Base-by-base conservation (phyloP, 768 basidiomycete species). In the Russula griseocarnosa region DNA sequence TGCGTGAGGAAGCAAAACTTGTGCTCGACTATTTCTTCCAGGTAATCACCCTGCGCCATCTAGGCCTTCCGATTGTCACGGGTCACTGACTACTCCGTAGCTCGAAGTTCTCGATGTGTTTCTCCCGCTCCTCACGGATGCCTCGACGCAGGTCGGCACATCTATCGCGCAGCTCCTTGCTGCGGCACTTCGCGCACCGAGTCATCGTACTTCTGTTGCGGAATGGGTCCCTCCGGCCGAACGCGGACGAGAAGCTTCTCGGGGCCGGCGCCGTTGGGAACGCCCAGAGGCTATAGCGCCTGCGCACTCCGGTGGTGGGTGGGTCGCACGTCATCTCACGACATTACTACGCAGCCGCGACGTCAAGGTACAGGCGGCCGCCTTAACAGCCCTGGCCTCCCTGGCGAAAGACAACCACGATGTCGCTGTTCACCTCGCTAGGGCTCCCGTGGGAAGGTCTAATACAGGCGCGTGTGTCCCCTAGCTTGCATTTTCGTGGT, bases 241-340 rank as follows among this genome's bases (percentile, higher is more conserved):
- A 24, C 76, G 87, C 24, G 70, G 76, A 46, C 80, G 77, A 65
- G 85, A 86, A 57, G 75, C 79, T 36, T 54, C 64, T 28, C 85
- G 81, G 66, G 79, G 78, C 3, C 82, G 82, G 63, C 79, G 90
- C 1, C 87, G 89, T 4, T 92, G 90, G 90, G 90, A 92, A 74
- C 86, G 85, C 70, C 75, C 80, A 0, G 78, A 80, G 0, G 68
- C 76, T 28, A 74, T 76, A 4, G 76, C 73, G 13, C 75, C 79
- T 2, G 73, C 78, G 0, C 61, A 56, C 20, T 58, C 61, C 10
- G 58, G 61, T 42, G 74, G 73, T 38, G 82, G 83, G 0, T 88
- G 88, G 86, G 82, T 83, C 9, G 79, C 82, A 2, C 75, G 82
- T 51, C 78, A 78, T 42, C 70, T 90, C 42, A 71, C 79, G 4